These are phyloP conservation scores for Gleditsia sinensis DNA, from an alignment of 306 rosid genomes.

Conservation along the genomic window DNA sequence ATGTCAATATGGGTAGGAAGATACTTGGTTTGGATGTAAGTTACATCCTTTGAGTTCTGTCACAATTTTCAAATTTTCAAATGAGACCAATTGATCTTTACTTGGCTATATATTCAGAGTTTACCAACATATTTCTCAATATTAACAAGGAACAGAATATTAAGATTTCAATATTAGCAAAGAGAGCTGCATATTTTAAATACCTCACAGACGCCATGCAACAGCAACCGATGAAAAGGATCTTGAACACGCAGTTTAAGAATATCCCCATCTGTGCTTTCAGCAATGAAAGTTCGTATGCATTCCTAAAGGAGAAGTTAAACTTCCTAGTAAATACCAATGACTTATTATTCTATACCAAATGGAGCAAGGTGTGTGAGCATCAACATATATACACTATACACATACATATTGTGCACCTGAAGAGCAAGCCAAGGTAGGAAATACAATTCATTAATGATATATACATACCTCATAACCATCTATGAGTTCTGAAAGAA, in stretches of 20 bases:
- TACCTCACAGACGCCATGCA: slow-evolving; percentile 99
- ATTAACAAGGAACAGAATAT: slow-evolving; percentile 7
- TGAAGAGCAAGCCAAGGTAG: neutral
- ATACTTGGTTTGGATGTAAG: neutral
- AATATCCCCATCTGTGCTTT: slow-evolving; percentile 46
- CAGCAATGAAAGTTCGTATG: slow-evolving; percentile 57
- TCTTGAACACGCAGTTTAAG: slow-evolving; percentile 68
- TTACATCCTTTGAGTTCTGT: neutral
- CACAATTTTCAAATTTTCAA: neutral
- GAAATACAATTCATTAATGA: neutral
- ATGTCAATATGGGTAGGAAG: neutral
- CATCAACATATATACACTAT: slow-evolving; percentile 14
- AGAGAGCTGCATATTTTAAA: slow-evolving; percentile 11
- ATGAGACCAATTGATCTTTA: neutral
- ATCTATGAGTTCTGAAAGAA: slow-evolving; percentile 66
- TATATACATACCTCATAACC: slow-evolving; percentile 71
- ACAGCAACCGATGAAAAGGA: slow-evolving; percentile 81
- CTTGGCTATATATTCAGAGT: neutral
- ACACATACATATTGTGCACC: neutral
- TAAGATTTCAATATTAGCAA: slow-evolving; percentile 8
- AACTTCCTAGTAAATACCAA: neutral
- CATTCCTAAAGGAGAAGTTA: slow-evolving; percentile 52
- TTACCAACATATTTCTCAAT: neutral
- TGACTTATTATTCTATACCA: neutral
- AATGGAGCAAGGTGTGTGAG: neutral